Evolutionary conservation across 352 stramenopile species (phyloP).

Genomic region (Pythium sp.): DNA sequence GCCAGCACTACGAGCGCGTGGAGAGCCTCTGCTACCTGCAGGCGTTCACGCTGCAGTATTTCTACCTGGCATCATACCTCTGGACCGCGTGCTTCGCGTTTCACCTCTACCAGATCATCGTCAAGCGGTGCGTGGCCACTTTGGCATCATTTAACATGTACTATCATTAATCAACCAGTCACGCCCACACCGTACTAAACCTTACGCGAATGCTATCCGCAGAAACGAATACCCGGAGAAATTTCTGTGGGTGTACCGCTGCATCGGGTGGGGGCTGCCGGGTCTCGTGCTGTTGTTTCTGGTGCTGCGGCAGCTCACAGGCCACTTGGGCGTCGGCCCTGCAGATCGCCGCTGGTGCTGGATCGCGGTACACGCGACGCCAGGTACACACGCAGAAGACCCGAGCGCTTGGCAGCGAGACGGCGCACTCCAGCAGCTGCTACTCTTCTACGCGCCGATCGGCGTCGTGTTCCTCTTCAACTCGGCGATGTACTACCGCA

Average conservation of each 20-base stretch:
- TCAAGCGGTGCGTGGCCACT: constrained; percentile 41
- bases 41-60: constrained; percentile 72
- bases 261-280: constrained; percentile 64
- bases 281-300: constrained; percentile 51
- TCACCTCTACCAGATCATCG: constrained; percentile 86
- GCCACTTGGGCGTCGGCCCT: constrained; percentile 59
- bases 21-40: constrained; percentile 66
- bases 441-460: constrained; percentile 70
- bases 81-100: constrained; percentile 86
- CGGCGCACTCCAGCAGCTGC: constrained; percentile 55
- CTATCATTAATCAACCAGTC: not conserved
- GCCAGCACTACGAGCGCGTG: constrained; percentile 36
- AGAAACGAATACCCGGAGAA: constrained; percentile 76
- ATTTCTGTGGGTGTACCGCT: constrained; percentile 57
- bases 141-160: not conserved
- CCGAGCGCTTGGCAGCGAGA: constrained; percentile 34
- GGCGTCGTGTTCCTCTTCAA: constrained; percentile 71
- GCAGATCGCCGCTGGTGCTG: constrained; percentile 76
- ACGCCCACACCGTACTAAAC: not conserved
- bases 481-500: constrained; percentile 47
- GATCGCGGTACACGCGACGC: constrained; percentile 51
- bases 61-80: constrained; percentile 78
- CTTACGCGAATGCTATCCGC: not conserved
- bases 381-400: constrained; percentile 18
- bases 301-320: constrained; percentile 66